Conservation (phyloP, 192 early-diverging fungal genomes). For the Diversispora epigaea region DNA sequence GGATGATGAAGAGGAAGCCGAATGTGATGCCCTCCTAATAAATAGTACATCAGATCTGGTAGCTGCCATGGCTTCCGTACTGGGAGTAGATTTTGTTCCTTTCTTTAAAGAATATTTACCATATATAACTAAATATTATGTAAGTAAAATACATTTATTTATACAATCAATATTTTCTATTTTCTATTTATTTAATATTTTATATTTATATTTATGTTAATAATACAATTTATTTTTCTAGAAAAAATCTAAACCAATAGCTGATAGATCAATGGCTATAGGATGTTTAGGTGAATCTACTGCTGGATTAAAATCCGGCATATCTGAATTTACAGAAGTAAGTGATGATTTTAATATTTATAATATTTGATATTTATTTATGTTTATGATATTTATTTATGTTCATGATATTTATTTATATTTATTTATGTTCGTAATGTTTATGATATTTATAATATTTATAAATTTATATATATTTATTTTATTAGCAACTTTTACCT, state of each 20-base stretch:
- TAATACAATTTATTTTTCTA: slow-evolving; percentile 26
- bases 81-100: slow-evolving; percentile 72
- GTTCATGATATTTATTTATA: slow-evolving; percentile 9
- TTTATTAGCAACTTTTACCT: slow-evolving; percentile 56
- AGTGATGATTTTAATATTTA: background rate
- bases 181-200: background rate
- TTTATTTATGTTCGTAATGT: background rate
- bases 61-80: slow-evolving; percentile 67
- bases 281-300: slow-evolving; percentile 83
- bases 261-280: slow-evolving; percentile 88
- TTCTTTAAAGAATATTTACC: slow-evolving; percentile 80
- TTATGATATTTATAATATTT: too few relatives aligned
- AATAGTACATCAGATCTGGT: slow-evolving; percentile 79
- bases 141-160: slow-evolving; percentile 32
- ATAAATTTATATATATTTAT: slow-evolving; percentile 20
- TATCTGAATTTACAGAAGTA: slow-evolving; percentile 62
- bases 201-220: background rate
- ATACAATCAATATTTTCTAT: background rate
- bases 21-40: slow-evolving; percentile 81
- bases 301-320: slow-evolving; percentile 59
- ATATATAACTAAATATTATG: slow-evolving; percentile 77
- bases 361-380: background rate
- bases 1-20: slow-evolving; percentile 84
- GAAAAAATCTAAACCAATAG: slow-evolving; percentile 63
- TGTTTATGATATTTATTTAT: background rate